Evolutionary conservation across 352 stramenopile genomes (phyloP).

Genomic region (Phytopythium litorale): DNA sequence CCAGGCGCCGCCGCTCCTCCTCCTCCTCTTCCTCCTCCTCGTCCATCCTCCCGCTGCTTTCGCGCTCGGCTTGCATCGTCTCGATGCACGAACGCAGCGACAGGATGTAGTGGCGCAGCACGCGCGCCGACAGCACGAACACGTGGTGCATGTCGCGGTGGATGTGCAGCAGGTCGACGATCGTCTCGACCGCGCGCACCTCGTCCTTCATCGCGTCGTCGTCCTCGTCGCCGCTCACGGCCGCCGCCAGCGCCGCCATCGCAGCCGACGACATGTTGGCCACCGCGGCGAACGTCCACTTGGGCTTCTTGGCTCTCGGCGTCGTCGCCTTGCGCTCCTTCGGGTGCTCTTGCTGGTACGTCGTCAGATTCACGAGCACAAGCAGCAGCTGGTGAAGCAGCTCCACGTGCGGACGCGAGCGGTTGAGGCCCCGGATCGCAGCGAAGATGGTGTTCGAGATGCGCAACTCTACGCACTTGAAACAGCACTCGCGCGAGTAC

Average conservation of each 20-base stretch:
- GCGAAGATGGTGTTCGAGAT: slow-evolving; percentile 90
- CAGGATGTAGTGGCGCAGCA: slow-evolving; percentile 61
- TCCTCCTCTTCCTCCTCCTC: slow-evolving; percentile 7
- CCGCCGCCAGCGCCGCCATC: slow-evolving; percentile 5
- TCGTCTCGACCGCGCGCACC: slow-evolving; percentile 70
- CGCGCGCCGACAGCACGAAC: slow-evolving; percentile 59
- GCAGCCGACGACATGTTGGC: slow-evolving; percentile 6
- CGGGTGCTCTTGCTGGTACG: slow-evolving; percentile 44
- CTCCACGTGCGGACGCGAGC: slow-evolving; percentile 93
- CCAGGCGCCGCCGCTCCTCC: slow-evolving; percentile 7
- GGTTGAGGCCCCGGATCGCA: slow-evolving; percentile 92
- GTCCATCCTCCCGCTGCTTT: background rate
- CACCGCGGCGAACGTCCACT: slow-evolving; percentile 6
- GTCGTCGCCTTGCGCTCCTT: slow-evolving; percentile 26
- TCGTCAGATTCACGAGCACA: slow-evolving; percentile 86
- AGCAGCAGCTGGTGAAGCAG: slow-evolving; percentile 87
- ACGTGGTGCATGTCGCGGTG: slow-evolving; percentile 89
- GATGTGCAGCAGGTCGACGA: slow-evolving; percentile 94
- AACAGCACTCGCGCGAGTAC: slow-evolving; percentile 89
- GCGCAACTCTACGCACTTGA: slow-evolving; percentile 81
- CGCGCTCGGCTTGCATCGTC: background rate
- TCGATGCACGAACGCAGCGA: slow-evolving; percentile 21
- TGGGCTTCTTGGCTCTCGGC: slow-evolving; percentile 25
- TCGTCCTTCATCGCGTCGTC: slow-evolving; percentile 55
- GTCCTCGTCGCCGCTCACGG: slow-evolving; percentile 3